Percentiles rank a stretch among this genome's conserved stretches.
These are phyloP conservation scores for Globisporangium acanthophoron DNA, from an alignment of 352 stramenopile genomes.

Conservation along the genomic window DNA sequence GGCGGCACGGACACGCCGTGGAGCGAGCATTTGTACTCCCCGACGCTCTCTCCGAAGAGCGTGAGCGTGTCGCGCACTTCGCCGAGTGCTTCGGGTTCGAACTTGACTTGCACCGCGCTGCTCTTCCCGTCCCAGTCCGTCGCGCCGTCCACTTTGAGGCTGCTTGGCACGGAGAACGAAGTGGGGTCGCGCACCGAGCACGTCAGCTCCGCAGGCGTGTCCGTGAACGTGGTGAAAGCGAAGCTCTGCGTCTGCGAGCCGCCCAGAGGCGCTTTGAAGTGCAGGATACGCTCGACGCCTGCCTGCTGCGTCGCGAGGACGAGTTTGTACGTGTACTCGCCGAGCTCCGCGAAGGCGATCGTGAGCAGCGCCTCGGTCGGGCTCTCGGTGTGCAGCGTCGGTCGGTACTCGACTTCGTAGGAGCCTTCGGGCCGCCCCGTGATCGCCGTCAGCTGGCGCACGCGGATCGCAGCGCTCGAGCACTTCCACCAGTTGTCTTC, in stretches of 20 bases:
- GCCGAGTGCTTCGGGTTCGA: constrained; percentile 87
- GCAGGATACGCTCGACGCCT: constrained; percentile 57
- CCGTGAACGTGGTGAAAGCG: constrained; percentile 56
- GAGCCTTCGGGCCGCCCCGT: constrained; percentile 64
- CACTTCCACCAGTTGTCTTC: constrained; percentile 76
- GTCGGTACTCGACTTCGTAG: constrained; percentile 90
- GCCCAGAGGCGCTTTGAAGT: constrained; percentile 82
- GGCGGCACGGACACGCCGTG: constrained; percentile 71
- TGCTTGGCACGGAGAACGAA: constrained; percentile 61
- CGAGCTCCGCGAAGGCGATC: constrained; percentile 81
- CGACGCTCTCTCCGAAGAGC: constrained; percentile 50
- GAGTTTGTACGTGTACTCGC: constrained; percentile 87
- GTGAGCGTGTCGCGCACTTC: constrained; percentile 78
- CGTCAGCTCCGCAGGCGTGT: constrained; percentile 36
- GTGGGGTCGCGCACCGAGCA: constrained; percentile 51
- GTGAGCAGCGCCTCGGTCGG: constrained; percentile 51
- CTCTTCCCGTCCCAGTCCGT: constrained; percentile 72
- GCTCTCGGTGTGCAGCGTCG: constrained; percentile 44
- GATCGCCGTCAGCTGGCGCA: constrained; percentile 68
- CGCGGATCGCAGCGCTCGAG: constrained; percentile 60
- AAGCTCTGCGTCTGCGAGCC: constrained; percentile 74
- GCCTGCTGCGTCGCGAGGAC: constrained; percentile 68
- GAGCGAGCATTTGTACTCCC: constrained; percentile 83
- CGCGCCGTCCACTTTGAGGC: constrained; percentile 42
- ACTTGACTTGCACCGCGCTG: constrained; percentile 64